Conservation (phyloP, 2,329 filamentous ascomycete species). For the Fusarium sororula region DNA sequence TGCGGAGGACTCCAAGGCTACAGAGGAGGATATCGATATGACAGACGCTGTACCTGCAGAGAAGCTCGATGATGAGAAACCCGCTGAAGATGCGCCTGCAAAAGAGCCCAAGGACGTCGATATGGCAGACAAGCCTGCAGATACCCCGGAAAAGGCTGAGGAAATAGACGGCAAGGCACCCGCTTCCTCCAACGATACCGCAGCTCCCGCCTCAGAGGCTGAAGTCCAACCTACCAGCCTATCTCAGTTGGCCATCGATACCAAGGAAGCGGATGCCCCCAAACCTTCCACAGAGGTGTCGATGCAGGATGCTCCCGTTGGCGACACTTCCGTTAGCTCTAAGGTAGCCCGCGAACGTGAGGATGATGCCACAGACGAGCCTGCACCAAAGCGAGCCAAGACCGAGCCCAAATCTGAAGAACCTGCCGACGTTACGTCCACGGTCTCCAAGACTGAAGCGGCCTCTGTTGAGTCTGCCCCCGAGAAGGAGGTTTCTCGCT, state of each 20-base stretch:
- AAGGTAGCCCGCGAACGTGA: conserved; percentile 82
- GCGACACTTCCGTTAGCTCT: conserved; percentile 48
- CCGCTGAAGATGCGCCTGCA: conserved; percentile 2
- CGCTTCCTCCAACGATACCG: conserved; percentile 26
- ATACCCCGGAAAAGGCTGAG: conserved; percentile 26
- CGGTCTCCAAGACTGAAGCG: conserved; percentile 19
- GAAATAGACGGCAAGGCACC: conserved; percentile 20
- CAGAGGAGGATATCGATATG: conserved; percentile 28
- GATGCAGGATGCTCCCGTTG: conserved; percentile 59
- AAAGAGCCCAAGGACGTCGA: conserved; percentile 37
- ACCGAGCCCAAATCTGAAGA: conserved; percentile 66
- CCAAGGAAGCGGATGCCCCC: conserved; percentile 43
- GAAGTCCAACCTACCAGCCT: conserved; percentile 50
- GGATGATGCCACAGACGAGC: conserved; percentile 72
- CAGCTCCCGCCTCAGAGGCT: conserved; percentile 46
- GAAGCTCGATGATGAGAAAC: conserved; percentile 1
- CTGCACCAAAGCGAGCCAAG: conserved; percentile 82
- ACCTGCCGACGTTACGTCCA: conserved; percentile 14
- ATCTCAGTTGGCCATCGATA: conserved; percentile 52
- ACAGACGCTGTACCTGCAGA: conserved; percentile 11
- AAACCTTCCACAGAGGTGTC: conserved; percentile 54
- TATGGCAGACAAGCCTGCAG: conserved; percentile 39
- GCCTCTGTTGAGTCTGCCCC: conserved; percentile 38
- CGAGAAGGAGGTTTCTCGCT: conserved; percentile 31
- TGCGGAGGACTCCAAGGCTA: neutral